Evolutionary conservation across 441 rosid genomes (phyloP), one percentile per base, ranked within the genome.

Genomic region (Rhodomyrtus psidioides): DNA sequence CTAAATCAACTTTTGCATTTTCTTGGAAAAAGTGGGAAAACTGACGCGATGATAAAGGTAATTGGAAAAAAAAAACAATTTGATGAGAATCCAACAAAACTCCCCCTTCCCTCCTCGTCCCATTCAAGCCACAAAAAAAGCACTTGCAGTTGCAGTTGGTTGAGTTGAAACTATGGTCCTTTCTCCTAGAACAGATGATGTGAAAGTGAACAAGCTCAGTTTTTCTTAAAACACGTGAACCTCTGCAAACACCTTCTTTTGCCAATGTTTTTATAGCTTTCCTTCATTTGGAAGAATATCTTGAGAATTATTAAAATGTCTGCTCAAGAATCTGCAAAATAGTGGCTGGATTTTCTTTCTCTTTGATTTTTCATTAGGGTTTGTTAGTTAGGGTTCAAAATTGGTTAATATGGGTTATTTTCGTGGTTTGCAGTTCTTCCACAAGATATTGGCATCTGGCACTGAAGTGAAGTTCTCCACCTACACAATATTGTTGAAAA

Each of bases 41-140:
- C 90, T 46, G 99, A 95, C 87, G 87, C 92, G 53, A 95, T 95
- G 98, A 89, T 94, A 91, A 95, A 95, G 98, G 98, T 95, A 84
- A 76, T 39, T 12, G 15, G n/a, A 28, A 54, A 74, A 39, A 30
- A 34, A 42, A 12, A n/a, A 17, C 16, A 53, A 53, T 16, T 53
- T 16, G 55, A 53, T 53, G 21, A 53, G 55, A 53, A 16, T 46
- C 55, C 55, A 16, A 53, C 7, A 7, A 15, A 5, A 21, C 55
- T 21, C 55, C 55, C 21, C 21, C 6, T 15, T 17, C 54, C 54
- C 54, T 53, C 54, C 54, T 53, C 54, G 2, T 15, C 55, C 21
- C 15, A 4, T 21, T 53, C 55, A 16, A 53, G 3, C 21, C 19
- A 53, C 54, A 53, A 16, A 53, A 53, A 53, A 16, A 53, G 55